These are phyloP conservation scores for Apiospora rasikravindrae DNA, from an alignment of 2,329 filamentous ascomycete species.

Conservation along the genomic window DNA sequence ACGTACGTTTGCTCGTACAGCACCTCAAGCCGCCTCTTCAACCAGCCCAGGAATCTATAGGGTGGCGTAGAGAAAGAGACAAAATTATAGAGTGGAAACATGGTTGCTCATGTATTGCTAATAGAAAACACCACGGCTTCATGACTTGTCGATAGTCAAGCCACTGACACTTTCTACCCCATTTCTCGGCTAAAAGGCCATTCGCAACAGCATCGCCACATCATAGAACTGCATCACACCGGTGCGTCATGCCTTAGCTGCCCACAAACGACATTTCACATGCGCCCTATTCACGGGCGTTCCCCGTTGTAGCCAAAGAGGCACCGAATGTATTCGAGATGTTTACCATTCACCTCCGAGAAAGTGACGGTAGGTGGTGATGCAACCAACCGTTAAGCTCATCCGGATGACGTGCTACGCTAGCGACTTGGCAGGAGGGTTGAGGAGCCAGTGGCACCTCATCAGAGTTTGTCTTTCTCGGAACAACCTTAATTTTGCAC, in stretches of 20 bases:
- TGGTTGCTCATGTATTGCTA: neutral
- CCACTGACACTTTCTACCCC: neutral
- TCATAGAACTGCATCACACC: neutral
- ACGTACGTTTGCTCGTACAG: neutral
- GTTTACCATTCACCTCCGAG: too few relatives aligned
- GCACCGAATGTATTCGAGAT: too few relatives aligned
- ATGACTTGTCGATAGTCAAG: neutral
- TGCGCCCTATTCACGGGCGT: too few relatives aligned
- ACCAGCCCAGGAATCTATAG: neutral
- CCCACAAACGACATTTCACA: too few relatives aligned
- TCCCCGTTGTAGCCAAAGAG: too few relatives aligned
- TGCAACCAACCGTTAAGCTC: too few relatives aligned
- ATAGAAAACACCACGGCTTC: neutral
- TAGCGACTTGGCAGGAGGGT: neutral
- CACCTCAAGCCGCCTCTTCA: neutral
- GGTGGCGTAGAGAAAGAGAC: neutral
- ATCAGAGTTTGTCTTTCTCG: too few relatives aligned
- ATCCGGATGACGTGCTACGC: neutral
- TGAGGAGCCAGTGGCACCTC: too few relatives aligned
- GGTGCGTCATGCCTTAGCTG: too few relatives aligned
- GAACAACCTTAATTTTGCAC: too few relatives aligned
- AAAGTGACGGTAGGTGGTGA: too few relatives aligned
- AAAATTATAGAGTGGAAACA: neutral
- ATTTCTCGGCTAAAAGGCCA: neutral
- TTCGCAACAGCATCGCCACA: neutral